Conservation (phyloP, 2,329 filamentous ascomycete species). For the Mycocentrospora acerina region DNA sequence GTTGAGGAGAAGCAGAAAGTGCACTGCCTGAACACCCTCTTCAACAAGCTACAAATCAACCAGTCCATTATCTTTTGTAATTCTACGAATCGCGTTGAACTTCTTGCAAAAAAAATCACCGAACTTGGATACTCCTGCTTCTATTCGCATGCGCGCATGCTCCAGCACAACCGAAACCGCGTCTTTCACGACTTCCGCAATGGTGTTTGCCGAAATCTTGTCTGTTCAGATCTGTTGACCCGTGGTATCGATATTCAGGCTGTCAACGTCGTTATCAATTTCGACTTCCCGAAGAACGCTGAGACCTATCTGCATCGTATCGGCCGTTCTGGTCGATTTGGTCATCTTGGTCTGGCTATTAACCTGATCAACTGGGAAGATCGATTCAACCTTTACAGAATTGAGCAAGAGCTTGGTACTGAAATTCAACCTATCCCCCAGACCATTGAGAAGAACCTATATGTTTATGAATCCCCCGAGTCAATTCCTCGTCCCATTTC, state of each 20-base stretch:
- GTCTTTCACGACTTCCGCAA: slow-evolving; percentile 99
- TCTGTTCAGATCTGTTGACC: slow-evolving; percentile 95
- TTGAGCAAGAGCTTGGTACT: slow-evolving; percentile 94
- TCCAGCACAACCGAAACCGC: slow-evolving; percentile 93
- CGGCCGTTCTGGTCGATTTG: slow-evolving; percentile 94
- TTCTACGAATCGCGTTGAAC: slow-evolving; percentile 95
- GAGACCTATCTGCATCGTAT: slow-evolving; percentile 99
- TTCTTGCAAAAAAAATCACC: slow-evolving; percentile 98
- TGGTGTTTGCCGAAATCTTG: slow-evolving; percentile 94
- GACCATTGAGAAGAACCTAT: slow-evolving; percentile 94
- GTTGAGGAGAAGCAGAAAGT: slow-evolving; percentile 99
- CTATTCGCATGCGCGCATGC: slow-evolving; percentile 98
- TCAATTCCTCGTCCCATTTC: slow-evolving; percentile 83
- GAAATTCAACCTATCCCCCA: slow-evolving; percentile 96
- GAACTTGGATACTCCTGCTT: slow-evolving; percentile 99
- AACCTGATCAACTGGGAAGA: slow-evolving; percentile 99
- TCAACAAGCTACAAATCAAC: slow-evolving; percentile 99
- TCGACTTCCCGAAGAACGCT: slow-evolving; percentile 98
- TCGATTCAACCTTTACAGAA: slow-evolving; percentile 97
- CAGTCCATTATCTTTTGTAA: slow-evolving; percentile 99
- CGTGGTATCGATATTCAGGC: slow-evolving; percentile 99
- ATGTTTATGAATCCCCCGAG: slow-evolving; percentile 96
- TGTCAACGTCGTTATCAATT: slow-evolving; percentile 99
- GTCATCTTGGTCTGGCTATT: slow-evolving; percentile 94
- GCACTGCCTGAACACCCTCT: slow-evolving; percentile 96